phyloP scores from a whole-genome alignment of 208 protist genomes.

The Entamoeba moshkovskii region DNA sequence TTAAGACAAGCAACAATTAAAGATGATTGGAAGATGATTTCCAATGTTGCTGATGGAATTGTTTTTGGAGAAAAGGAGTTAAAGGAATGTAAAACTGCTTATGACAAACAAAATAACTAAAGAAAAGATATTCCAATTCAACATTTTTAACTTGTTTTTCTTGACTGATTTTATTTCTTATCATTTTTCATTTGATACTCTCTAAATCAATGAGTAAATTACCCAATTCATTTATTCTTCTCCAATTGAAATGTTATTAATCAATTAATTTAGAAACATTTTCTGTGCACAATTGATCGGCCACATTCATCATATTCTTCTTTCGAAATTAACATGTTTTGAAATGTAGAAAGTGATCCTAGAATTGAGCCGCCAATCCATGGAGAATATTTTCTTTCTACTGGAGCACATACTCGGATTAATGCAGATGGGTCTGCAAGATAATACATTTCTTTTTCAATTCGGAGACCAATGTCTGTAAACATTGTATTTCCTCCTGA shows the following conservation, averaged over 20 bases:
- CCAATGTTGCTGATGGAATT: not conserved
- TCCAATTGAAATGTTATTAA: no score
- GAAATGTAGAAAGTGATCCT: conserved; percentile 80
- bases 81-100: not conserved
- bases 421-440: conserved; percentile 39
- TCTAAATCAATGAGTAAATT: no score
- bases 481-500: conserved; percentile 72
- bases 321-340: conserved; percentile 89
- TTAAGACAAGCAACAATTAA: not conserved
- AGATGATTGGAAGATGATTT: not conserved
- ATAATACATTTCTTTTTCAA: conserved; percentile 68
- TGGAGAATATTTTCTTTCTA: conserved; percentile 79
- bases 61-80: not conserved
- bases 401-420: conserved; percentile 49
- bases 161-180: no score
- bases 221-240: no score
- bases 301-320: conserved; percentile 91
- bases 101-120: not conserved
- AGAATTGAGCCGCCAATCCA: conserved; percentile 96
- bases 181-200: no score
- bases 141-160: no score
- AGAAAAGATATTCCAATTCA: no score
- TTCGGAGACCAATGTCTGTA: conserved; percentile 51
- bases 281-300: conserved; percentile 91
- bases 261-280: no score